Evolutionary conservation across 768 basidiomycete genomes (phyloP), one percentile per base, ranked within the genome.

Genomic region (Russula olivacea): DNA sequence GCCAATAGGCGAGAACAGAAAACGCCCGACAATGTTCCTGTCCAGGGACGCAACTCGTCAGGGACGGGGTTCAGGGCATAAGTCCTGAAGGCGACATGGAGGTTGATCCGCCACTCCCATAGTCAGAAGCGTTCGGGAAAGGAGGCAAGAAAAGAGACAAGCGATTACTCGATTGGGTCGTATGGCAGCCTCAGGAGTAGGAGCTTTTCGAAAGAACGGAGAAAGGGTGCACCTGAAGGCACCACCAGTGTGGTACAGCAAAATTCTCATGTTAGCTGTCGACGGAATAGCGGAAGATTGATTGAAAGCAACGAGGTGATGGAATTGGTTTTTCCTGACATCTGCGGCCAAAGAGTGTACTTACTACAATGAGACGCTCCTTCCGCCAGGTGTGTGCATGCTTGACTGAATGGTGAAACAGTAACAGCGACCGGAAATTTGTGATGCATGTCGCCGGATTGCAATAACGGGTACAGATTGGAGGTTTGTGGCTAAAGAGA

Each of bases 221-320:
- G 56, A 58, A 52, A 58, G n/a, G 25, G 50, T 19, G 55, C 49
- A 40, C 17, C 41, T 30, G 15, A 51, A 52, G 21, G 43, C 58
- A 40, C 36, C 38, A 40, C 15, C 38, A 50, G 47, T 10, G 32
- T 11, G 7, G 11, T 34, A n/a, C 6, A 6, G 11, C 8, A n/a
- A 43, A 43, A 53, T 55, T 54, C 55, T 47, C 50, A 41, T 55
- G 36, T 51, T 21, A 21, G n/a, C 38, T 28, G 25, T 40, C 43
- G 62, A 36, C 19, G 43, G 34, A 12, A 14, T 36, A n/a, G 40
- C 25, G 25, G 40, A 58, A 36, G 32, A 8, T 41, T 54, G 52
- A 63, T 49, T 49, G 51, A 47, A 38, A 19, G 0, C 19, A 34
- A 32, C 50, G 43, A 51, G n/a, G 32, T 17, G 23, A 48, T 47